These are phyloP conservation scores for Pachyrhizus erosus DNA, from an alignment of 306 rosid genomes.

Conservation along the genomic window DNA sequence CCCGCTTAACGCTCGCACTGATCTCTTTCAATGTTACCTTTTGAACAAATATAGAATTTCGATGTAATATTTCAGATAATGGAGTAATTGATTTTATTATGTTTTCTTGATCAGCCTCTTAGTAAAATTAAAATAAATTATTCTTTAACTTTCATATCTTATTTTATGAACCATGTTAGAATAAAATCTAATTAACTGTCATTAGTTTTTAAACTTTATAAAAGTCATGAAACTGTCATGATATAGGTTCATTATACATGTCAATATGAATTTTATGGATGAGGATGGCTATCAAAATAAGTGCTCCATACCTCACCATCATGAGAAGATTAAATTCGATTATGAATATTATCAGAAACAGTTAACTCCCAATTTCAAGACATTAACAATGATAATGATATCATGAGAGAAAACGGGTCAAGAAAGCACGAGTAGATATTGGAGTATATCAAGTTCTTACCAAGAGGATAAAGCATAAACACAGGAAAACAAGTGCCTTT, in stretches of 20 bases:
- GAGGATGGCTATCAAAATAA: background rate
- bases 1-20: background rate
- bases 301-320: background rate
- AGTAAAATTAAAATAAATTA: background rate
- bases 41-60: background rate
- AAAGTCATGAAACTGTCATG: background rate
- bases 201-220: background rate
- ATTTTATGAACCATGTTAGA: background rate
- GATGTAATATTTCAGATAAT: background rate
- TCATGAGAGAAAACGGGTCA: background rate
- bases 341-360: background rate
- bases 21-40: no score
- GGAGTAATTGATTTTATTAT: background rate
- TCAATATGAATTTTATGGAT: background rate
- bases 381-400: background rate
- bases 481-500: no score
- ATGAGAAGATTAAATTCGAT: background rate
- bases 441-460: background rate
- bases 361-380: conserved; percentile 4
- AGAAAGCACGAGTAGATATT: background rate
- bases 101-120: background rate
- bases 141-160: background rate
- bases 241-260: background rate
- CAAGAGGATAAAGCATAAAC: background rate
- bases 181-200: background rate